Evolutionary conservation across 495 filamentous ascomycete genomes (phyloP).

Genomic region (Pyrenopolyporus hunteri): DNA sequence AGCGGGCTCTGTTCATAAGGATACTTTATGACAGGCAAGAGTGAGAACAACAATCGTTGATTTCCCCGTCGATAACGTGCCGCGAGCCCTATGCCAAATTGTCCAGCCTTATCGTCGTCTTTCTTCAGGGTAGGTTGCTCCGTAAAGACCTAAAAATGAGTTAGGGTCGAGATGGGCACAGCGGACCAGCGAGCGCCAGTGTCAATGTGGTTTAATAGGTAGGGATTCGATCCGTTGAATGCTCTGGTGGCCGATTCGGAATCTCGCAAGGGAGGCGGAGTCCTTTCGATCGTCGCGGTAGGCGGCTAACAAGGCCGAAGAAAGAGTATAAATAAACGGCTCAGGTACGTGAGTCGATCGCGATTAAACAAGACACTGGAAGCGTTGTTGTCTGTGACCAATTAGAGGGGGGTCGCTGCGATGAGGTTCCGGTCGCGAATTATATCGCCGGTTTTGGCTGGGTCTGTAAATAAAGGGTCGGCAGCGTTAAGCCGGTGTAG

Average conservation of each 20-base stretch:
- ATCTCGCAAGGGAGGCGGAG: conserved; percentile 26
- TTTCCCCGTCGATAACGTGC: conserved; percentile 4
- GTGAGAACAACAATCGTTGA: background rate
- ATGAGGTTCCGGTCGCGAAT: conserved; percentile 2
- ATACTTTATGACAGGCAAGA: background rate
- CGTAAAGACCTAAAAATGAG: background rate
- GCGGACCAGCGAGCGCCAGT: conserved; percentile 33
- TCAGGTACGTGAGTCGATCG: background rate
- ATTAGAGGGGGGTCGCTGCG: conserved; percentile 3
- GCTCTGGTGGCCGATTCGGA: conserved; percentile 22
- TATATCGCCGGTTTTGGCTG: conserved; percentile 20
- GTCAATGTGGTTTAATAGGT: conserved; percentile 31
- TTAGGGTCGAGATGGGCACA: conserved; percentile 33
- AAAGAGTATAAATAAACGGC: background rate
- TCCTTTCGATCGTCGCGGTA: conserved; percentile 9
- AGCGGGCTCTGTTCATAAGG: conserved; percentile 1
- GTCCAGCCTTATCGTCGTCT: conserved; percentile 3
- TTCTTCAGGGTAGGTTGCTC: conserved; percentile 11
- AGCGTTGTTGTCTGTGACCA: background rate
- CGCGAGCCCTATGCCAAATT: background rate
- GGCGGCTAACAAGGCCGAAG: conserved; percentile 3
- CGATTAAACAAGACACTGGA: conserved; percentile 5
- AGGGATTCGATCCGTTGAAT: conserved; percentile 20
- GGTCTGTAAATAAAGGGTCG: conserved; percentile 16
- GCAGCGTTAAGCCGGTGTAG: conserved; percentile 21